These are phyloP conservation scores for Astrothelium subdiscretum DNA, from an alignment of 495 filamentous ascomycete species.

Conservation along the genomic window DNA sequence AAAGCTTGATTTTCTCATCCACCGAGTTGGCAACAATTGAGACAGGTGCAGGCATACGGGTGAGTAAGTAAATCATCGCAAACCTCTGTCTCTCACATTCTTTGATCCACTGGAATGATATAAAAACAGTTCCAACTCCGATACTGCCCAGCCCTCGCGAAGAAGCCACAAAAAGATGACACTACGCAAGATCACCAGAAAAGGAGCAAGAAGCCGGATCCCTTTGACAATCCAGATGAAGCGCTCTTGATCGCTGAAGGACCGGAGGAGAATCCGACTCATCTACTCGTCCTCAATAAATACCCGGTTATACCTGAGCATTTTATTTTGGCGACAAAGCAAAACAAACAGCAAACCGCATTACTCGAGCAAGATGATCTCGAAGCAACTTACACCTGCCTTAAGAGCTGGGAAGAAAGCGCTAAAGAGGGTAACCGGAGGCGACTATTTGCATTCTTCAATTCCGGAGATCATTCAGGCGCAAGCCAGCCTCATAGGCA, in stretches of 20 bases:
- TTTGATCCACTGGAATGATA: neutral
- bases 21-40: constrained; percentile 21
- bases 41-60: constrained; percentile 17
- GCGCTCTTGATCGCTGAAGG: constrained; percentile 52
- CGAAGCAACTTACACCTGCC: constrained; percentile 49
- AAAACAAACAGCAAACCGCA: constrained; percentile 56
- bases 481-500: constrained; percentile 73
- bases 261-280: constrained; percentile 37
- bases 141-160: constrained; percentile 63
- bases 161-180: constrained; percentile 47
- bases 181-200: constrained; percentile 24
- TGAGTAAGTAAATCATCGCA: constrained; percentile 8
- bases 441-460: constrained; percentile 69
- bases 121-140: constrained; percentile 58
- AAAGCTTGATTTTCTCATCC: constrained; percentile 20
- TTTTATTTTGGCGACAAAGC: constrained; percentile 63
- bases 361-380: constrained; percentile 56
- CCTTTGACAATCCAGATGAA: constrained; percentile 55
- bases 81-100: neutral
- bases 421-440: constrained; percentile 1
- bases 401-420: constrained; percentile 45
- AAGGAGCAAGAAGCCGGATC: constrained; percentile 46
- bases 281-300: constrained; percentile 69
- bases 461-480: constrained; percentile 64
- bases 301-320: constrained; percentile 70